phyloP scores from a whole-genome alignment of 1,284 basidiomycete genomes.

The Sporisorium exsertum region DNA sequence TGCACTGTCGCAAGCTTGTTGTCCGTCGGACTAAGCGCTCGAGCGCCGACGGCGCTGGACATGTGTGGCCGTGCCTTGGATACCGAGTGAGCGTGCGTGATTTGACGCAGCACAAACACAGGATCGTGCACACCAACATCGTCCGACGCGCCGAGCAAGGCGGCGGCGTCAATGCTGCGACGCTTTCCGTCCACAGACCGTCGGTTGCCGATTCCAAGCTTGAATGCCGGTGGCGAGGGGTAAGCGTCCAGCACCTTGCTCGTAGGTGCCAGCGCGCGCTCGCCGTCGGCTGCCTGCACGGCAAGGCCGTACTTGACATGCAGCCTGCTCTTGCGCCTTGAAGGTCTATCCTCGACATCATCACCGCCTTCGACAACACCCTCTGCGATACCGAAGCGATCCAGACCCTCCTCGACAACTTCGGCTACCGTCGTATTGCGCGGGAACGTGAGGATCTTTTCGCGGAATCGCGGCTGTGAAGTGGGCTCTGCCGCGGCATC shows the following conservation, averaged over 20 bases:
- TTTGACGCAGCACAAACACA: conserved; percentile 78
- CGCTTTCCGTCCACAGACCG: conserved; percentile 80
- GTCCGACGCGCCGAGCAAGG: conserved; percentile 74
- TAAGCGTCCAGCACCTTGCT: conserved; percentile 79
- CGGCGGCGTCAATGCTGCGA: conserved; percentile 85
- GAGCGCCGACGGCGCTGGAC: conserved; percentile 14
- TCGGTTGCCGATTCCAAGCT: conserved; percentile 79
- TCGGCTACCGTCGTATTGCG: conserved; percentile 95
- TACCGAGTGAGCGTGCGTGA: conserved; percentile 30
- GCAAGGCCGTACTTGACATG: conserved; percentile 84
- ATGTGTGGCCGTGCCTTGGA: conserved; percentile 22
- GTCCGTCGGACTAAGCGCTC: conserved; percentile 53
- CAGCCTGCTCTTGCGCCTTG: conserved; percentile 80
- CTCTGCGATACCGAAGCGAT: conserved; percentile 90
- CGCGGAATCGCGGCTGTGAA: conserved; percentile 46
- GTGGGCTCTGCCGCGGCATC: conserved; percentile 10
- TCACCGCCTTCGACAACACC: conserved; percentile 98
- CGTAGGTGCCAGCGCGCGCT: conserved; percentile 48
- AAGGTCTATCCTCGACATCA: conserved; percentile 90
- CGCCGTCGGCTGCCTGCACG: conserved; percentile 44
- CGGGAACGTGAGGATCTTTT: conserved; percentile 74
- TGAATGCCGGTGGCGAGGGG: conserved; percentile 72
- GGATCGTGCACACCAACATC: conserved; percentile 87
- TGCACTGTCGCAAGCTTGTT: conserved; percentile 70
- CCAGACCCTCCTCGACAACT: conserved; percentile 89